Percentiles rank a stretch among this genome's conserved stretches.
phyloP scores from a whole-genome alignment of 441 rosid species.

The Aquilaria agallochum region DNA sequence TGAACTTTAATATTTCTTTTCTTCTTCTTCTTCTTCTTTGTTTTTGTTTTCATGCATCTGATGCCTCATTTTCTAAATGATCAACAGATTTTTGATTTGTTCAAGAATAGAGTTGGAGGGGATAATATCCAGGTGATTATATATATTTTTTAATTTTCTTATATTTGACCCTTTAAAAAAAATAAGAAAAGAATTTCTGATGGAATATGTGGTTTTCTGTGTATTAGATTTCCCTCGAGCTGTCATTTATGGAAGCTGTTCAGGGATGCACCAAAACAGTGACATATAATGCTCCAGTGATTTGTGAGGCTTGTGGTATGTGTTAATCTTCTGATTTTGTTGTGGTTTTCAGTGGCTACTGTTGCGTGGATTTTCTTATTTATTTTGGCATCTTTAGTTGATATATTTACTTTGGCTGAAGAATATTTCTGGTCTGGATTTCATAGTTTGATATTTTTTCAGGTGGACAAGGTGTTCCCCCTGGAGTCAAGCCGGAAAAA shows the following conservation, averaged over 20 bases:
- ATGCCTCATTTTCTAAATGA: slow-evolving; percentile 8
- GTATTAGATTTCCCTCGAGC: slow-evolving; percentile 67
- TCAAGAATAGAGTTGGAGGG: slow-evolving; percentile 68
- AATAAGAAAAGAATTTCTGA: slow-evolving; percentile 3
- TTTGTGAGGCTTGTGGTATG: slow-evolving; percentile 93
- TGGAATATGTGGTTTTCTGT: slow-evolving; percentile 11
- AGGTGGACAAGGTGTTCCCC: slow-evolving; percentile 99
- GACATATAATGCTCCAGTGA: slow-evolving; percentile 73
- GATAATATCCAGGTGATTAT: slow-evolving; percentile 77
- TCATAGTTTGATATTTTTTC: slow-evolving; percentile 15
- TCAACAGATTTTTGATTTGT: slow-evolving; percentile 62
- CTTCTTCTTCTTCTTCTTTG: slow-evolving; percentile 1
- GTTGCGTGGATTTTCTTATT: neutral
- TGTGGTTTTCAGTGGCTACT: no score
- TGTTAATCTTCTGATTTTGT: slow-evolving; percentile 3
- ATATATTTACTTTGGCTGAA: neutral
- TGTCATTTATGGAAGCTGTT: slow-evolving; percentile 99
- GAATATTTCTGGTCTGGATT: neutral
- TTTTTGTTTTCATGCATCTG: neutral
- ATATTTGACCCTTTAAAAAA: neutral
- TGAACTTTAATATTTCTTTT: neutral
- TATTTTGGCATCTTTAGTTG: neutral
- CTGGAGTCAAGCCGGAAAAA: slow-evolving; percentile 90
- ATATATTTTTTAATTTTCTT: slow-evolving; percentile 5
- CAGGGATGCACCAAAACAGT: slow-evolving; percentile 90